Base-by-base conservation (phyloP, 1,139 yeast genomes). In the Diutina rugosa region DNA sequence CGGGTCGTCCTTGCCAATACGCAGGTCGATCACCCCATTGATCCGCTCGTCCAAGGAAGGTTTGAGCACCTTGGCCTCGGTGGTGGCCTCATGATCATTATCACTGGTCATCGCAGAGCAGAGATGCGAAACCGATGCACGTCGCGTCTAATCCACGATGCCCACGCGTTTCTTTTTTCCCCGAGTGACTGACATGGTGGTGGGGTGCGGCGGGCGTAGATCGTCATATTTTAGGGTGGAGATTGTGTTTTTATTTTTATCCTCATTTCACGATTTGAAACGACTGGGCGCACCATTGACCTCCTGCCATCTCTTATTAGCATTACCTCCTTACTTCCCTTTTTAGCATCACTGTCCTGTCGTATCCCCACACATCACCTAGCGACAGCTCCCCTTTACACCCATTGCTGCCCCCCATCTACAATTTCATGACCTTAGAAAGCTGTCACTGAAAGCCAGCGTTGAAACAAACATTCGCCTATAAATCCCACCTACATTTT, bases 1-100 rank as follows among this genome's bases (percentile, higher is more conserved):
- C 2, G 99, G 98, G 45, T 82, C 77, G 63, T 93, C 98, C 59
- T 93, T 87, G 1, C 97, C 95, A 28, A 86, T 76, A 59, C 93
- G 72, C 8, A 81, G 67, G 53, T 78, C 82, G 56, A 79, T 68
- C n/a, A 29, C 29, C 12, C 53, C 53, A 10, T 12, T n/a, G 28
- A 49, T 30, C 6, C 53, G 21, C n/a, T 49, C 53, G n/a, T 49
- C 53, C 6, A 49, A 38, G 16, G 45, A 32, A 3, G 53, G 53
- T 18, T 49, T 49, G 21, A 49, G 53, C 41, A 49, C 32, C 44
- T 49, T 49, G 44, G 51, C 21, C 10, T 26, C 35, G 26, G n/a
- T 9, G 8, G 14, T 6, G 8, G 32, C 35, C 38, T 29, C 38
- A 9, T n/a, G 51, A n/a, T 49, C 28, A n/a, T 6, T 49, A 10